These are phyloP conservation scores for Puccinellia tenuiflora DNA, from an alignment of 176 grass and related monocot species.

Conservation along the genomic window DNA sequence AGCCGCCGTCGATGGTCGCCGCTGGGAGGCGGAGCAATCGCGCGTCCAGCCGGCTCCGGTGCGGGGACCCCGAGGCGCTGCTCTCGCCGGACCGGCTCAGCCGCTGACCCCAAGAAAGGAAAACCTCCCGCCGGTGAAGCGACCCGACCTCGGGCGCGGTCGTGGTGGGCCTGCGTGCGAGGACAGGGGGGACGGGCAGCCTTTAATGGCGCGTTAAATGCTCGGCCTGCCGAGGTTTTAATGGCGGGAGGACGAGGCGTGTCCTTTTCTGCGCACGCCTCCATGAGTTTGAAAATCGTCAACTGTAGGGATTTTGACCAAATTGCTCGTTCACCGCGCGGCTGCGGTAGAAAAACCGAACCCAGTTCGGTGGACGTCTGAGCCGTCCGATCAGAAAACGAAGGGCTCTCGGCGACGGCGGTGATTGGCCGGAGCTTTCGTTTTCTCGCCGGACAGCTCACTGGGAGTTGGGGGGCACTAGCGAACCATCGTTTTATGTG, in stretches of 20 bases:
- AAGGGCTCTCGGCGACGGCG: background rate
- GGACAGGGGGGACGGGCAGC: slow-evolving; percentile 15
- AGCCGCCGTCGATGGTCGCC: slow-evolving; percentile 40
- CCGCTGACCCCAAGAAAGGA: slow-evolving; percentile 18
- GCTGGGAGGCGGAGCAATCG: slow-evolving; percentile 27
- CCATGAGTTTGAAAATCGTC: background rate
- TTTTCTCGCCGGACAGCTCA: slow-evolving; percentile 48
- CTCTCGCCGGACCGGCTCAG: slow-evolving; percentile 81
- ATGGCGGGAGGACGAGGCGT: slow-evolving; percentile 43
- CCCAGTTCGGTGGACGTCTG: background rate
- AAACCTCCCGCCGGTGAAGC: background rate
- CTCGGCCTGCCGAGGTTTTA: slow-evolving; percentile 33
- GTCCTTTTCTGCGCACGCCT: background rate
- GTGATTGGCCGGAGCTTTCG: background rate
- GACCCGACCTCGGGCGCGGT: background rate
- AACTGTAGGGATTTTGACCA: background rate
- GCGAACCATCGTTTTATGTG: background rate
- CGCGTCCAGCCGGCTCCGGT: slow-evolving; percentile 68
- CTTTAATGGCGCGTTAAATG: slow-evolving; percentile 52
- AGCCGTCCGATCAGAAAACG: slow-evolving; percentile 54
- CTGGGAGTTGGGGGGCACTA: background rate
- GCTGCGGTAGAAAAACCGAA: background rate
- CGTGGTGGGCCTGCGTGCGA: slow-evolving; percentile 38
- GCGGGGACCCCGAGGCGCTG: slow-evolving; percentile 91
- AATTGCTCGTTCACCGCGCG: background rate